Evolutionary conservation across 352 stramenopile species (phyloP).

Genomic region (Ophiocytium majus): DNA sequence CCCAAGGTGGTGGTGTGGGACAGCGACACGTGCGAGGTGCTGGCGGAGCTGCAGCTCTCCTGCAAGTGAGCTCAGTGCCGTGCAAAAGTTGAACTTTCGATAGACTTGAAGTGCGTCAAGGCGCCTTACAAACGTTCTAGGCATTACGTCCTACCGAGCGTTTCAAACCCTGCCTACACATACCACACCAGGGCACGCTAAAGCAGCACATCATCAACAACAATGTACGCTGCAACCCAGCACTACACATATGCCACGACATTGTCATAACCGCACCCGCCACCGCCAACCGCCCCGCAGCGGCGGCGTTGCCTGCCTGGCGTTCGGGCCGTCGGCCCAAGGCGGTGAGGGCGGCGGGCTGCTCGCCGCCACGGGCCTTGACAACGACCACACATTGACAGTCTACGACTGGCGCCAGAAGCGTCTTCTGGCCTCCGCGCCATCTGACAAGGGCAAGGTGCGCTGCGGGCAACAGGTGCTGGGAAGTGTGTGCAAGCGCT

Average conservation of each 20-base stretch:
- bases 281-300: conserved; percentile 17
- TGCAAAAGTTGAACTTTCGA: too few species aligned
- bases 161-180: too few species aligned
- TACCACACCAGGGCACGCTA: too few species aligned
- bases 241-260: too few species aligned
- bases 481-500: too few species aligned
- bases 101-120: too few species aligned
- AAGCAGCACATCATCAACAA: too few species aligned
- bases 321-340: background rate
- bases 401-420: conserved; percentile 58
- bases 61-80: background rate
- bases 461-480: too few species aligned
- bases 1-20: conserved; percentile 61
- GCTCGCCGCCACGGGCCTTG: conserved; percentile 65
- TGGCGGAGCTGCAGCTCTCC: background rate
- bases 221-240: too few species aligned
- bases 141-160: too few species aligned
- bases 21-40: conserved; percentile 37
- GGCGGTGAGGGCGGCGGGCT: background rate
- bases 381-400: conserved; percentile 57
- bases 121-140: too few species aligned
- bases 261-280: too few species aligned
- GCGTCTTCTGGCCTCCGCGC: conserved; percentile 29
- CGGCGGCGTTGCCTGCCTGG: background rate
- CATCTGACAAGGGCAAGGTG: conserved; percentile 57